phyloP scores from a whole-genome alignment of 2,329 filamentous ascomycete species.

The Arthrobotrys megalospora region DNA sequence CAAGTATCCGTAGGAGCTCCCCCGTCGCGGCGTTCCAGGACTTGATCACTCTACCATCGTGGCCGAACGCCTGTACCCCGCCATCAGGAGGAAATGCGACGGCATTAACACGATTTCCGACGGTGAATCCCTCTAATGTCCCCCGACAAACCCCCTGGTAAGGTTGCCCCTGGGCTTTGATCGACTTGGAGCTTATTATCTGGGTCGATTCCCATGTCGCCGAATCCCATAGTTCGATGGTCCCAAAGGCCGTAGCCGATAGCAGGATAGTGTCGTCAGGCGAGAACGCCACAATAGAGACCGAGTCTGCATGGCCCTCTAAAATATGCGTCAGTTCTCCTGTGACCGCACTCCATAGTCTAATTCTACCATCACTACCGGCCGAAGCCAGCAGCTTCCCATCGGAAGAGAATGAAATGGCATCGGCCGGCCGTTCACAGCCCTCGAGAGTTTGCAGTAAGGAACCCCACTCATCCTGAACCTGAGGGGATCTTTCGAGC shows the following conservation, averaged over 20 bases:
- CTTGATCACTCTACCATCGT: not conserved
- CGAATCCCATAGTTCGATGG: not conserved
- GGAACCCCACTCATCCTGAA: not conserved
- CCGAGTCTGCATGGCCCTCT: not conserved
- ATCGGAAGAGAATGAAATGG: not conserved
- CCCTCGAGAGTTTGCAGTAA: not conserved
- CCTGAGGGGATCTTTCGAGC: not conserved
- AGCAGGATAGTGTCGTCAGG: not conserved
- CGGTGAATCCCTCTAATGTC: not conserved
- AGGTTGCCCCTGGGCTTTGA: too few relatives aligned
- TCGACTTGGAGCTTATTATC: too few relatives aligned
- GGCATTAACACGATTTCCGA: not conserved
- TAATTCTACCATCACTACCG: not conserved
- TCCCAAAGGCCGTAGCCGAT: not conserved
- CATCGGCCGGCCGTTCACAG: not conserved
- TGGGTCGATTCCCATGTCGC: not conserved
- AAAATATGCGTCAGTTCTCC: not conserved
- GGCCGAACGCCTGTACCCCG: not conserved
- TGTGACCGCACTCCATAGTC: not conserved
- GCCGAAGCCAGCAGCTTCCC: not conserved
- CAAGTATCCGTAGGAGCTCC: not conserved
- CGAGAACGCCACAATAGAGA: not conserved
- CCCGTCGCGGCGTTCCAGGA: not conserved
- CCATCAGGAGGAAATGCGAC: conserved; percentile 10
- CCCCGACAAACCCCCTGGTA: too few relatives aligned